Evolutionary conservation across 768 basidiomycete species (phyloP).

Genomic region (Pisolithus tinctorius): DNA sequence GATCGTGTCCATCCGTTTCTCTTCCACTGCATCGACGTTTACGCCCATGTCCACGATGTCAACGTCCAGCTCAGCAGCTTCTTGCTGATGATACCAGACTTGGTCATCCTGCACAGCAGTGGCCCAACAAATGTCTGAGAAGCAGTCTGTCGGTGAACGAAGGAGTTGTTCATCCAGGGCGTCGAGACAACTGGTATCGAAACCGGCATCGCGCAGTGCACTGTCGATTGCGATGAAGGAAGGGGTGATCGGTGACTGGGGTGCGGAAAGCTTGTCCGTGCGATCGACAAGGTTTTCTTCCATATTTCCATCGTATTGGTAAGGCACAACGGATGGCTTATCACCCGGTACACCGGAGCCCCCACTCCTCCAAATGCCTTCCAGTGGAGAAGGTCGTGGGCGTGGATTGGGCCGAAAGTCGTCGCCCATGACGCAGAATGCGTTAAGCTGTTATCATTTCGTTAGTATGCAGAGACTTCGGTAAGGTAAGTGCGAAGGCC

Average conservation of each 20-base stretch:
- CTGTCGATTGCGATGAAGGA: conserved; percentile 15
- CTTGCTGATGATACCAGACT: conserved; percentile 17
- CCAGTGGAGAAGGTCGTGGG: conserved; percentile 10
- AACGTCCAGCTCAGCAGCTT: not conserved
- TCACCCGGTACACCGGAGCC: not conserved
- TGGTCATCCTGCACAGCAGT: conserved; percentile 26
- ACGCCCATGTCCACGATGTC: not conserved
- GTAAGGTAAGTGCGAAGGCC: not conserved
- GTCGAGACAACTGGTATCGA: conserved; percentile 32
- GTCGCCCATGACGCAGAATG: conserved; percentile 17
- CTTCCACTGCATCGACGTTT: not conserved
- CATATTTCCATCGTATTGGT: not conserved
- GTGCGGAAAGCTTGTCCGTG: not conserved
- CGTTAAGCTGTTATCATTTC: conserved; percentile 12
- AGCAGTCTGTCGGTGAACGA: conserved; percentile 30
- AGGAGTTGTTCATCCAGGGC: conserved; percentile 36
- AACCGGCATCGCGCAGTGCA: conserved; percentile 23
- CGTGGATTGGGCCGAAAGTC: conserved; percentile 7
- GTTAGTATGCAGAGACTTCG: not conserved
- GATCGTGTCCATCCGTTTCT: not conserved
- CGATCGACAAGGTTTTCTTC: not conserved
- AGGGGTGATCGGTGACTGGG: conserved; percentile 1
- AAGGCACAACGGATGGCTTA: not conserved
- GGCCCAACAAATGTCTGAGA: conserved; percentile 36
- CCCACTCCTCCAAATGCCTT: not conserved